Evolutionary conservation across 2,329 filamentous ascomycete genomes (phyloP), one percentile per base, ranked within the genome.

Genomic region (Dactylellina haptotyla): DNA sequence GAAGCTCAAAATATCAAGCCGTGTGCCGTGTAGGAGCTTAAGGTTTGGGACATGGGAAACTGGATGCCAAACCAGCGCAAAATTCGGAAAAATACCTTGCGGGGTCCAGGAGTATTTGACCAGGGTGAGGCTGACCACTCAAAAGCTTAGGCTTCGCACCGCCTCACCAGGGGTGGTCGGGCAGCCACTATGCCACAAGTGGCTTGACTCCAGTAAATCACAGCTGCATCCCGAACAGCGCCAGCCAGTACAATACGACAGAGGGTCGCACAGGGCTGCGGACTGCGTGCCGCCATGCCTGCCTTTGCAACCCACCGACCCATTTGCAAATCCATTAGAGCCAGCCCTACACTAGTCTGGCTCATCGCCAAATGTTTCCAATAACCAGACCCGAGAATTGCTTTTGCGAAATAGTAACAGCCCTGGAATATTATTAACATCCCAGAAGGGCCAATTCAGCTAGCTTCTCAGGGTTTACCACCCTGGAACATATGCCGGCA

Each of bases 91-190:
- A 58, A 53, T 50, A 61, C 12, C 45, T 32, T n/a, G 23, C 12
- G 12, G 34, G 14, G 25, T 46, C 30, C 25, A 46, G 41, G 20
- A 28, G 25, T 12, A 37, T 54, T 32, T 12, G 30, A 63, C 58
- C 43, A 18, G 58, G 51, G 53, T 72, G 53, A 58, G 46, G 59
- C 67, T 72, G 58, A 64, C 67, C 59, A 54, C 43, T 54, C 28
- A 50, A 41, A 43, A 46, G 12, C 37, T 23, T 58, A 32, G 34
- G 18, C 18, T 23, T 23, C 25, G 57, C 58, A 56, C 59, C 67
- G 59, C 67, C 67, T 67, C 46, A 57, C 30, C 53, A 53, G 63
- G 63, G 53, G 45, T 26, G 25, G 16, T 70, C 51, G 58, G 53
- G 58, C 51, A 50, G 50, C 46, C 58, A 58, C 58, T 62, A 61